Evolutionary conservation across 352 stramenopile genomes (phyloP), one percentile per base, ranked within the genome.

Genomic region (Hyaloperonospora brassicae): DNA sequence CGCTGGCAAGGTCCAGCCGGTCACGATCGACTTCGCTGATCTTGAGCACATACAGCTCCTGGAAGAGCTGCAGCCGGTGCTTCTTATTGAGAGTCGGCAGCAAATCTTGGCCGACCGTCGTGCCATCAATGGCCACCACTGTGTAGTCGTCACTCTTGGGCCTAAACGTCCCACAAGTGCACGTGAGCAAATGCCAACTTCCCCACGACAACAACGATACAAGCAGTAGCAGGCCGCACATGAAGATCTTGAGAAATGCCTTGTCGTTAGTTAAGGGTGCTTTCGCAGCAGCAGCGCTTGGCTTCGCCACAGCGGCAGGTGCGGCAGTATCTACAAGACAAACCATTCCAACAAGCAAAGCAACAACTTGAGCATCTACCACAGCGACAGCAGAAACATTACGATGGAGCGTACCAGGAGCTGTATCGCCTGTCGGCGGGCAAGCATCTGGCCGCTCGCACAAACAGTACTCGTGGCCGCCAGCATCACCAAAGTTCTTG

Each of bases 401-500:
- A 17, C 17, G 50, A 31, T 14, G 35, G 12, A 21, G 22, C 46
- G 13, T 71, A 85, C 72, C 74, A 54, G 64, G 49, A 35, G 62
- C 24, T 12, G 70, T 61, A 42, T 91, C 80, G 10, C 76, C 72
- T 1, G 72, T 77, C 12, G 84, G 84, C 11, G 84, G 84, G 51
- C 84, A 95, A 1, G 80, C 83, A 52, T 95, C 84, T 0, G 84
- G 82, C 17, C 84, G 76, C 30, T 95, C 84, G 55, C 84, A 95
- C 27, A 95, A 62, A 52, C 84, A 95, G 52, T 91, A 95, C 47
- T 93, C 83, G 43, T 95, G 84, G 4, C 81, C 82, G 0, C 82
- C 84, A 30, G 82, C 82, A 52, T 94, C 84, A n/a, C 84, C 84
- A 70, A 95, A 93, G 63, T 93, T 93, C 62, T 95, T 95, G 54